Evolutionary conservation across 306 rosid genomes (phyloP).

Genomic region (Castanea mollissima): DNA sequence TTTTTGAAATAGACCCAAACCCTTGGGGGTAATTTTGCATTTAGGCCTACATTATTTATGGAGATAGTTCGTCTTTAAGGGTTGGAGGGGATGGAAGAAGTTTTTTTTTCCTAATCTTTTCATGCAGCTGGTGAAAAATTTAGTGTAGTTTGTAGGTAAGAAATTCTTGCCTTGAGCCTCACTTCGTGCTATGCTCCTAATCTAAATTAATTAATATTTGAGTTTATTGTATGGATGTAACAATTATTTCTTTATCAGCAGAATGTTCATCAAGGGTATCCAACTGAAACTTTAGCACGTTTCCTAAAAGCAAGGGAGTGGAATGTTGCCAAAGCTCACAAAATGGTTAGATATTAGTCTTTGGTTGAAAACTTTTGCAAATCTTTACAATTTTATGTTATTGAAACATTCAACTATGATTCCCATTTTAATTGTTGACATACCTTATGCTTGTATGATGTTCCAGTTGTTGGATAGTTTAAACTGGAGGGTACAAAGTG

Average conservation of each 20-base stretch:
- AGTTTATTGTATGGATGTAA: neutral
- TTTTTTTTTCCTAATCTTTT: neutral
- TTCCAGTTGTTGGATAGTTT: conserved; percentile 81
- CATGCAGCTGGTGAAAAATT: neutral
- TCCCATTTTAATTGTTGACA: conserved; percentile 13
- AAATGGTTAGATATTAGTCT: conserved; percentile 59
- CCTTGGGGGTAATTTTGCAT: too few relatives aligned
- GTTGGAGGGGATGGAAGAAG: neutral
- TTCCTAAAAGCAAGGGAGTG: conserved; percentile 94
- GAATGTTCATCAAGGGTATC: conserved; percentile 87
- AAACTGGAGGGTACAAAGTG: conserved; percentile 87
- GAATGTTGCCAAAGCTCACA: conserved; percentile 76
- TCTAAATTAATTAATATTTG: neutral
- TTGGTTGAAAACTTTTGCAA: conserved; percentile 20
- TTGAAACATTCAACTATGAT: neutral
- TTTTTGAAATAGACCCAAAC: too few relatives aligned
- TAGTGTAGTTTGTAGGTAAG: neutral
- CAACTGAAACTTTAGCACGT: conserved; percentile 60
- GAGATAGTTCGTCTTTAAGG: neutral
- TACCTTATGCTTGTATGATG: conserved; percentile 14
- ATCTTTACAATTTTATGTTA: neutral
- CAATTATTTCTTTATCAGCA: conserved; percentile 30
- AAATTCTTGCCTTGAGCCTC: neutral
- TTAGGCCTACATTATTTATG: neutral
- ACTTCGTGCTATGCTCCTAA: neutral